Conservation (phyloP, 2,329 filamentous ascomycete species). For the Botrytis pseudocinerea region DNA sequence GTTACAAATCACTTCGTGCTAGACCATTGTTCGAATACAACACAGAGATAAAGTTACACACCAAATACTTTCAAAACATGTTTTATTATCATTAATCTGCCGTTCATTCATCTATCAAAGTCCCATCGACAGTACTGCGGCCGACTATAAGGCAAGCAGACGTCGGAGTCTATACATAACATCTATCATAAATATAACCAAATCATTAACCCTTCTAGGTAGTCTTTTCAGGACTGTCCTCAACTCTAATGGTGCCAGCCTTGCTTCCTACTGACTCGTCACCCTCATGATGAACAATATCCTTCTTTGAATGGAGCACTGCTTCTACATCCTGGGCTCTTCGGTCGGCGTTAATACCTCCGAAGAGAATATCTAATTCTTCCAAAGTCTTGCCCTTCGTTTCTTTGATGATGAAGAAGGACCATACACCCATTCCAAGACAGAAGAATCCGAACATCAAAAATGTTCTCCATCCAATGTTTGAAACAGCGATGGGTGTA, state of each 20-base stretch:
- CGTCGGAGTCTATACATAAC: background rate
- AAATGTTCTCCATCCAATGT: conserved; percentile 50
- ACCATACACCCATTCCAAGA: conserved; percentile 45
- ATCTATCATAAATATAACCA: conserved; percentile 3
- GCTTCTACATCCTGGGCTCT: conserved; percentile 26
- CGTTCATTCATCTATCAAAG: background rate
- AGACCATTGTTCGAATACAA: background rate
- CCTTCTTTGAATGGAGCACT: conserved; percentile 25
- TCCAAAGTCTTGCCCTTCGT: conserved; percentile 69
- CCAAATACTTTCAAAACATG: background rate
- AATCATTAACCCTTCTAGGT: background rate
- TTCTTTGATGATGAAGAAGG: conserved; percentile 62
- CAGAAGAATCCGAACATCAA: conserved; percentile 50
- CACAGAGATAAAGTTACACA: background rate
- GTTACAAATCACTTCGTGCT: too few relatives aligned
- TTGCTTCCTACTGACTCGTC: conserved; percentile 10
- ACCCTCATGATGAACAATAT: conserved; percentile 13
- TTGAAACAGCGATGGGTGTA: conserved; percentile 52
- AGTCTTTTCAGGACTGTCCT: conserved; percentile 11
- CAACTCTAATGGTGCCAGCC: conserved; percentile 3
- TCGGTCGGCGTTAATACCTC: conserved; percentile 17
- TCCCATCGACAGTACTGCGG: background rate
- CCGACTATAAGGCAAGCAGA: too few relatives aligned
- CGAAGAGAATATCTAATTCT: conserved; percentile 46
- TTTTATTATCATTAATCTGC: background rate